Conservation (phyloP, 2,329 filamentous ascomycete genomes). For the Trichoderma cornu-damae region DNA sequence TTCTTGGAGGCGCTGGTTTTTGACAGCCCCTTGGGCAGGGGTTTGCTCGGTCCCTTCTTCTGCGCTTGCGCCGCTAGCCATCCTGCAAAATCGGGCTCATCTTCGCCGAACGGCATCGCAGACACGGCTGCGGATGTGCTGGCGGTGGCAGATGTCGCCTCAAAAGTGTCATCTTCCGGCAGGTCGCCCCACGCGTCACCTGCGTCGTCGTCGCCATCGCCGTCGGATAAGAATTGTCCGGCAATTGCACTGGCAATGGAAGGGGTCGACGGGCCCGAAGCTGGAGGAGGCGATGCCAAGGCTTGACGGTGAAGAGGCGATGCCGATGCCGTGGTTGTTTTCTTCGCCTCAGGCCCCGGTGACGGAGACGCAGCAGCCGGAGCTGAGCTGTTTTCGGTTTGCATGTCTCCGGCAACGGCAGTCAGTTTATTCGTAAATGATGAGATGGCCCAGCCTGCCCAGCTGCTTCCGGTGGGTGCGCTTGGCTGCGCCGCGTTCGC, state of each 20-base stretch:
- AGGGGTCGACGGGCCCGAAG: constrained; percentile 47
- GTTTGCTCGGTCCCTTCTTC: constrained; percentile 59
- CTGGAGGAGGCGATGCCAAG: constrained; percentile 46
- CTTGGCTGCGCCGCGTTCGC: constrained; percentile 75
- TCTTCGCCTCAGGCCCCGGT: constrained; percentile 37
- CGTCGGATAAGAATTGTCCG: constrained; percentile 51
- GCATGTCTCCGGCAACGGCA: constrained; percentile 79
- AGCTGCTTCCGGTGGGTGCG: constrained; percentile 42
- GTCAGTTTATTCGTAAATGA: constrained; percentile 95
- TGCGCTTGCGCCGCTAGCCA: constrained; percentile 85
- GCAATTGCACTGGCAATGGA: constrained; percentile 38
- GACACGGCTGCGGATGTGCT: constrained; percentile 31
- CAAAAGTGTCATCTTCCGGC: constrained; percentile 37
- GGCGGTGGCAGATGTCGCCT: constrained; percentile 34
- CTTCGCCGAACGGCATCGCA: constrained; percentile 65
- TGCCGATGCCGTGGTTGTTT: constrained; percentile 45
- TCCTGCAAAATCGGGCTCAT: constrained; percentile 91
- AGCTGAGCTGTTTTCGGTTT: constrained; percentile 48
- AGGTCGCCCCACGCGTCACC: constrained; percentile 70
- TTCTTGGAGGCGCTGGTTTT: constrained; percentile 52
- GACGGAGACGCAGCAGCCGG: constrained; percentile 38
- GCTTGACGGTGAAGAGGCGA: constrained; percentile 58
- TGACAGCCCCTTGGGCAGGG: constrained; percentile 75
- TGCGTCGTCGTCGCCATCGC: constrained; percentile 56
- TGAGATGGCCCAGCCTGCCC: constrained; percentile 97